Base-by-base conservation (phyloP, 2,329 filamentous ascomycete species). In the Dactylonectria macrodidyma region DNA sequence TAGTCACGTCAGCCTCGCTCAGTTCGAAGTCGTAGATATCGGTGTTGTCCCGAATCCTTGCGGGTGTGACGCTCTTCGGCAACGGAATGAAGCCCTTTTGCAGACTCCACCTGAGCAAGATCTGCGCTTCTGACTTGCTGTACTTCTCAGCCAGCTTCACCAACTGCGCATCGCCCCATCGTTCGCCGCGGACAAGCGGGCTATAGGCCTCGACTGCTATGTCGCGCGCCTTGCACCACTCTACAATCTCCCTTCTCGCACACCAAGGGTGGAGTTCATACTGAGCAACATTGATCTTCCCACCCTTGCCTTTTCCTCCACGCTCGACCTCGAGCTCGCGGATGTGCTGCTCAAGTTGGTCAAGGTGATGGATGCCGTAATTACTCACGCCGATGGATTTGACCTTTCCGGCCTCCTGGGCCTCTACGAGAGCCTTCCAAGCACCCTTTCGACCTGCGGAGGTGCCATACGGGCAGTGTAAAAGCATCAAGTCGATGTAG, bases 321-420 rank as follows among this genome's bases (percentile, higher is more conserved):
- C 41, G 41, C 41, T 44, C 41, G 41, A 44, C 41, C 16, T 44
- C 41, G n/a, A 44, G 41, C 41, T 44, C 41, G 16, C 5, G 8
- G 41, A 44, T 44, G 16, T 44, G 41, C 22, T 78, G 75, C 79
- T 89, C 91, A 81, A 93, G 82, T 75, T 91, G 89, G 74, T 93
- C 88, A 41, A 94, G 89, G 72, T 92, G 89, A 55, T 86, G 85
- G 63, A 91, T 86, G 2, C 91, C 91, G 75, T 88, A 93, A 74
- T 93, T 94, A 79, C 90, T 92, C 54, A 93, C 91, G 0, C 92
- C 92, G 76, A 93, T 92, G 33, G 86, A 87, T 78, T 85, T 88
- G 8, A 88, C 85, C 68, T 85, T 88, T 2, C 90, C 91, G 69
- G 89, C 86, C 34, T 85, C 81, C 66, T 89, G 82, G 47, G 92